Conservation (phyloP, 1,284 basidiomycete genomes). For the Puccinia brachypodii region DNA sequence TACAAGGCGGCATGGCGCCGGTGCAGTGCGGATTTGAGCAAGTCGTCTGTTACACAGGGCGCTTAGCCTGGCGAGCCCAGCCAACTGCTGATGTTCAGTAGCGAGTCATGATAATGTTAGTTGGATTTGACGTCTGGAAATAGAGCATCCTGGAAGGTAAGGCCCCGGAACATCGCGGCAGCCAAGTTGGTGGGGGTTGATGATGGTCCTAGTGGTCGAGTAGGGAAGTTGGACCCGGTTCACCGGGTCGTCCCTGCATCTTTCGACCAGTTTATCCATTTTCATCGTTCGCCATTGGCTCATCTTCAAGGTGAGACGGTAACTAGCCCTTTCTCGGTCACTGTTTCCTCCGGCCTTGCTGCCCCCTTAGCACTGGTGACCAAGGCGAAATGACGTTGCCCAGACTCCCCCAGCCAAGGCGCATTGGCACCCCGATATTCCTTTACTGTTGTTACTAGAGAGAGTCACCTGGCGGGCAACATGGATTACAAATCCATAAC, state of each 20-base stretch:
- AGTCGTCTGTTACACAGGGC: no score
- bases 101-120: no score
- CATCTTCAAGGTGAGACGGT: neutral
- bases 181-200: no score
- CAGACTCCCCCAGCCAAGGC: neutral
- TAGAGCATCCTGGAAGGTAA: no score
- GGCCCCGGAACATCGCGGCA: no score
- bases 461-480: neutral
- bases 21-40: no score
- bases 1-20: no score
- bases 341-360: neutral
- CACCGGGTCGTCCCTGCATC: neutral
- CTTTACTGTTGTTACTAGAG: neutral
- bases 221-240: no score
- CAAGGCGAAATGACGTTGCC: constrained; percentile 15
- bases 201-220: no score
- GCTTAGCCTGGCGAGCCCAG: no score
- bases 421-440: neutral
- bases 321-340: neutral
- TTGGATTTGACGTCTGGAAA: no score
- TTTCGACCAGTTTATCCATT: neutral
- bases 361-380: constrained; percentile 3
- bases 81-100: no score
- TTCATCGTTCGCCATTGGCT: neutral
- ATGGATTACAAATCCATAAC: neutral